Percentiles rank a stretch among this genome's conserved stretches.
Evolutionary conservation across 2,329 filamentous ascomycete species (phyloP).

Genomic region (Aureobasidium namibiae): DNA sequence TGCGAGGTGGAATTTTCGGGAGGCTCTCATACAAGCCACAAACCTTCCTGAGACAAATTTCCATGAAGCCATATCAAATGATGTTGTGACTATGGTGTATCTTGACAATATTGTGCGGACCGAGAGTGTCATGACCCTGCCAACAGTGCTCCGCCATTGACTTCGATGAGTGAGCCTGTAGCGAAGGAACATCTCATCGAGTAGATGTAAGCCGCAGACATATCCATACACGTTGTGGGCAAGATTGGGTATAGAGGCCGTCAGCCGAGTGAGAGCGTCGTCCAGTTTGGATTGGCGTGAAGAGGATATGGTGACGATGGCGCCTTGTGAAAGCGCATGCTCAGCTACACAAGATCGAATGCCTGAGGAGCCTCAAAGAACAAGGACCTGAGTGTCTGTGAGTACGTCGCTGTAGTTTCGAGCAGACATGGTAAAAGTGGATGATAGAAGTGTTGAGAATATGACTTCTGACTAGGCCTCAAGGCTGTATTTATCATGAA

Average conservation of each 20-base stretch:
- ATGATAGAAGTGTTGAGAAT: no score
- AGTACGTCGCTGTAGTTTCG: not conserved
- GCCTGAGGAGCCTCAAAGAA: not conserved
- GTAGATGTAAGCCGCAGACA: not conserved
- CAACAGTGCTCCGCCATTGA: conserved; percentile 13
- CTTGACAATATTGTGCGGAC: no score
- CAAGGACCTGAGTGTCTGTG: not conserved
- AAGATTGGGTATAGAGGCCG: not conserved
- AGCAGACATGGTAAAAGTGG: not conserved
- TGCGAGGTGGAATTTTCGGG: no score
- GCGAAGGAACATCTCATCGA: conserved; percentile 5
- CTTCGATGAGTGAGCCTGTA: conserved; percentile 2
- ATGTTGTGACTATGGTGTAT: no score
- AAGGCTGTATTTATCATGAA: no score
- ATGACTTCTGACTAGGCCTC: no score
- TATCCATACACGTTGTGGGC: not conserved
- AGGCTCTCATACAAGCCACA: no score
- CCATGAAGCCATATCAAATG: no score
- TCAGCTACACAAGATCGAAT: conserved; percentile 4
- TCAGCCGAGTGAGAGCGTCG: not conserved
- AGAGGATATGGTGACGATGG: conserved; percentile 4
- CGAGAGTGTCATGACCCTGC: not conserved
- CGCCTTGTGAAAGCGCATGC: not conserved
- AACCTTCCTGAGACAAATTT: no score
- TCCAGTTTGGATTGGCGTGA: not conserved